Base-by-base conservation (phyloP, 2,329 filamentous ascomycete species). In the Trichoderma sp. region DNA sequence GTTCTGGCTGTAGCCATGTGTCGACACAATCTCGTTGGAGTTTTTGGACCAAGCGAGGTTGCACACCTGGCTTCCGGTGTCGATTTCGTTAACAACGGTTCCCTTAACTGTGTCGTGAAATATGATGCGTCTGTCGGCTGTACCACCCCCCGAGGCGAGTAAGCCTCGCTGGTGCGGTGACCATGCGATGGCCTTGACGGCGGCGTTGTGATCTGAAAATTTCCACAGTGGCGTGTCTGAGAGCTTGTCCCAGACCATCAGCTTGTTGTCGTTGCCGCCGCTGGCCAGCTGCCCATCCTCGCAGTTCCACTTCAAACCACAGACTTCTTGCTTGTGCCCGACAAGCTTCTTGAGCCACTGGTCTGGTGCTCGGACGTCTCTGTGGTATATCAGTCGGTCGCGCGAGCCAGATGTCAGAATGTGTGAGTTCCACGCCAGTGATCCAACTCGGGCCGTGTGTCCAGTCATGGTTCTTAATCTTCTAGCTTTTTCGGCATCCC, bases 1-100 rank as follows among this genome's bases (percentile, higher is more conserved):
- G 78, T 99, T 97, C 77, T 99, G 95, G 73, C 91, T 94, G 81
- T 97, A 99, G 7, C 95, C 95, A 76, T 99, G 95, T 1, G 95
- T 99, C 60, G 91, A 94, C 65, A 99, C 94, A 68, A 99, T 93
- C 79, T 99, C 95, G 77, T 97, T 97, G 8, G 93, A 97, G 78
- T 97, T 97, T 76, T 96, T 97, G 19, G 91, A 95, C 94, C 96
- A 99, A 4, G 94, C 92, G 52, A 99, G 84, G 76, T 99, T 99
- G 81, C 95, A 99, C n/a, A 99, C 95, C 79, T 99, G 95, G 74
- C 93, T 97, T 59, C 95, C 95, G 0, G 95, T 99, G 76, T 99
- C 95, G 70, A 98, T 89, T 77, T 97, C 94, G 76, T 93, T 94
- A 75, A 93, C 88, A 63, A 90, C 83, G 0, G 87, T 86, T 5